Evolutionary conservation across 78 protist species (phyloP), one percentile per base, ranked within the genome.

Genomic region (Dictyostelium capitatum): DNA sequence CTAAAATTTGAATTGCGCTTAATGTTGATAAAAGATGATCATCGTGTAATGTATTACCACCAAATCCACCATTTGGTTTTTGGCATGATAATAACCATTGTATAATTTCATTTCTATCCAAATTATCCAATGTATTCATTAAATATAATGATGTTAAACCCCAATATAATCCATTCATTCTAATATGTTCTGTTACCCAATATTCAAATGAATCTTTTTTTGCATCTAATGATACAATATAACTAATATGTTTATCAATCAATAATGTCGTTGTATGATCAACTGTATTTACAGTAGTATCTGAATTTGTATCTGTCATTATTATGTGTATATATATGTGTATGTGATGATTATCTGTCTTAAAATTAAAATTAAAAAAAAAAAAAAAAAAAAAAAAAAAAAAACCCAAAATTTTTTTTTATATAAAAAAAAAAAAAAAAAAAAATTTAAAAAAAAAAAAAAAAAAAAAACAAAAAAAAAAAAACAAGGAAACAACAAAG

Each of bases 1-100:
- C 51, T 30, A 98, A 92, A n/a, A 98, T 73, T 67, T 99, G 99
- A 20, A 99, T 91, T 2, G 99, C 99, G 23, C 92, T 79, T 15
- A 98, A 91, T 4, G 99, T 99, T 94, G 97, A 98, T 23, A 98
- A 95, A 19, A 99, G 17, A 89, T 99, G 99, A 14, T 99, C 81
- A 67, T 99, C 99, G 75, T 99, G 99, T 28, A 89, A 97, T 23
- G 37, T 30, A 74, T 95, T 97, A 10, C 99, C 99, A 0, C 97
- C 96, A 56, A 98, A 99, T 17, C 99, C 99, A 30, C 99, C 99
- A 23, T 74, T 91, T 41, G 62, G 43, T 32, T 91, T 65, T 57
- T 95, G 97, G 92, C 99, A 99, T 4, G 73, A 56, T 32, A 87
- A 0, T 17, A 97, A 83, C 89, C 92, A 98, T 15, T 25, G 41